Evolutionary conservation across 2,329 filamentous ascomycete genomes (phyloP), one percentile per base, ranked within the genome.

Genomic region (Thelonectria blattea): DNA sequence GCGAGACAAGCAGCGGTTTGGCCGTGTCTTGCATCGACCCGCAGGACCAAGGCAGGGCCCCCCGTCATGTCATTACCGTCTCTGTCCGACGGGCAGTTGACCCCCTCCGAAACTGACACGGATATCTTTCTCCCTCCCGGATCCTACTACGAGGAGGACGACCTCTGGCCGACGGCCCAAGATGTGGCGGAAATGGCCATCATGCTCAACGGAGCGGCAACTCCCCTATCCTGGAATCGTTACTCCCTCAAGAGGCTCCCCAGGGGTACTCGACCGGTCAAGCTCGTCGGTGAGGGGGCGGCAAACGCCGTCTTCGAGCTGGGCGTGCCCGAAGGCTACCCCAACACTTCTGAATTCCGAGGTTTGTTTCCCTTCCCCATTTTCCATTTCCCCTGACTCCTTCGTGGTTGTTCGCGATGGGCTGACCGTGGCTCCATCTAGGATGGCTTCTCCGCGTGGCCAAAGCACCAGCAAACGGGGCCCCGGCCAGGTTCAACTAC

Each of bases 291-390:
- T 24, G 91, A 95, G 74, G 91, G 91, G 22, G 88, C 90, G 22
- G 91, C 91, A 54, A 94, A 95, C 73, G 83, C 89, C 52, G 88
- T 93, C 63, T 93, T 91, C 70, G 83, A 83, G 66, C 81, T 91
- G 57, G 77, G 79, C 47, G 61, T 81, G 18, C 75, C 78, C 5
- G 68, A 75, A 58, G 68, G 68, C 58, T 66, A 73, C 54, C 62
- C 72, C 39, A 64, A 73, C 43, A 67, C 68, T 45, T 64, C 68
- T 6, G 66, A 72, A 61, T 75, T 75, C 66, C 75, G 69, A 71
- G 76, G 72, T 81, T 73, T 61, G 72, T 66, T 65, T 20, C 52
- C 3, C 30, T 66, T 54, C 8, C 45, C 32, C 18, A 17, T 52
- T 42, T 22, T 37, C 46, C 22, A 60, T 42, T 49, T 47, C 20